phyloP scores from a whole-genome alignment of 2,329 filamentous ascomycete genomes.

The Magnaporthales sp. region DNA sequence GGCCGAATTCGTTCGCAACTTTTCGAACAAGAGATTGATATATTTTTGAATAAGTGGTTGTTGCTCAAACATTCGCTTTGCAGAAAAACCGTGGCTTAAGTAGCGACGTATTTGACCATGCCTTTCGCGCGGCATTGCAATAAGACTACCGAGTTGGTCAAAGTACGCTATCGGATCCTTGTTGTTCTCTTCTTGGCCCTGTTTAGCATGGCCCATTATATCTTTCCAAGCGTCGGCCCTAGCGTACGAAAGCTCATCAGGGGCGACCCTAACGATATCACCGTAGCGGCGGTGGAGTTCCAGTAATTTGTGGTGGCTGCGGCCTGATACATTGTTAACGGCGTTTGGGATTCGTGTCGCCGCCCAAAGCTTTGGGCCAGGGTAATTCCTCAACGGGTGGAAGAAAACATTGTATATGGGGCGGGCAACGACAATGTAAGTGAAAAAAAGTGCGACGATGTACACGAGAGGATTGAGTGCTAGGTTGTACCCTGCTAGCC shows the following conservation, averaged over 20 bases:
- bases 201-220: conserved; percentile 14
- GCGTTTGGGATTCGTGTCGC: not conserved
- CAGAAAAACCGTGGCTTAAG: conserved; percentile 9
- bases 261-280: not conserved
- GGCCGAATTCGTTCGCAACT: conserved; percentile 18
- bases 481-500: too few species aligned
- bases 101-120: conserved; percentile 7
- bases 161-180: conserved; percentile 3
- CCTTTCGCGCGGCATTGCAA: conserved; percentile 2
- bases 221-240: not conserved
- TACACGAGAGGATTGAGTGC: too few species aligned
- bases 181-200: conserved; percentile 1
- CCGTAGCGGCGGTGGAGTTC: not conserved
- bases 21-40: conserved; percentile 7
- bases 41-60: conserved; percentile 8
- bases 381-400: not conserved
- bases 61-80: conserved; percentile 10
- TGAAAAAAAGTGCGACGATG: too few species aligned
- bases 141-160: not conserved
- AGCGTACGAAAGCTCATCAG: not conserved
- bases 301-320: conserved; percentile 20
- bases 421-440: not conserved
- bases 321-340: too few species aligned
- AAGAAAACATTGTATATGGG: not conserved
- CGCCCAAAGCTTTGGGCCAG: not conserved